A percentile compares a stretch with the other conserved stretches of the same genome.
These are phyloP conservation scores for Elsinoe perseae DNA, from an alignment of 2,329 filamentous ascomycete species.

Conservation along the genomic window DNA sequence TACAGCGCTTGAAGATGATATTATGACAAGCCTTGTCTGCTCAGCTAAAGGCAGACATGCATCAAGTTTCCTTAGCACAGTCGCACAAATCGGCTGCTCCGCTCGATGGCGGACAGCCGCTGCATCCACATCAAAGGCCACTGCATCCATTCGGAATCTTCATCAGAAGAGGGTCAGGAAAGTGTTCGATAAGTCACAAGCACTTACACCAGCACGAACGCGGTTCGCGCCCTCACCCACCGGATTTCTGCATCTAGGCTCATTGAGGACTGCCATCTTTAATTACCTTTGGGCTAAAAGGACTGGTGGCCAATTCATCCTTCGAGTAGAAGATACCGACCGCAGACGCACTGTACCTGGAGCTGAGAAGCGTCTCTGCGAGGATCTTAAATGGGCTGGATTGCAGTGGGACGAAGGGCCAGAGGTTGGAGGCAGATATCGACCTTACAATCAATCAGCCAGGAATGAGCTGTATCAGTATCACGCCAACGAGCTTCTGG, in stretches of 20 bases:
- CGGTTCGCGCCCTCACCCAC: conserved; percentile 95
- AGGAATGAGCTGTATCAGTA: conserved; percentile 63
- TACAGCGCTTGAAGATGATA: background rate
- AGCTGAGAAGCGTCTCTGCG: conserved; percentile 67
- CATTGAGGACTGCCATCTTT: conserved; percentile 85
- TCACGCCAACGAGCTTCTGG: conserved; percentile 62
- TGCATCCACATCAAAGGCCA: background rate
- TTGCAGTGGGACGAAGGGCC: conserved; percentile 92
- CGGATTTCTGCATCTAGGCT: conserved; percentile 86
- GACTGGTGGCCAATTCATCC: conserved; percentile 80
- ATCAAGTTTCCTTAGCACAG: background rate
- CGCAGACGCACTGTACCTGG: conserved; percentile 74
- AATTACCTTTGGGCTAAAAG: conserved; percentile 86
- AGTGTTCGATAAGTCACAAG: background rate
- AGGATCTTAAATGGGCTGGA: conserved; percentile 82
- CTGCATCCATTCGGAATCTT: background rate
- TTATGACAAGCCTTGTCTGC: conserved; percentile 5
- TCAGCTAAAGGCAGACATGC: background rate
- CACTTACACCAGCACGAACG: conserved; percentile 54
- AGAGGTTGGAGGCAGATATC: conserved; percentile 68
- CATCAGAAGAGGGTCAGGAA: conserved; percentile 4
- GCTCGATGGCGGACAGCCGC: background rate
- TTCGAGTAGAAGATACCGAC: conserved; percentile 93
- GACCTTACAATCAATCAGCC: conserved; percentile 86
- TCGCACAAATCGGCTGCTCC: background rate